Conservation (phyloP, 2,329 filamentous ascomycete genomes). For the Colletotrichum eremochloae region DNA sequence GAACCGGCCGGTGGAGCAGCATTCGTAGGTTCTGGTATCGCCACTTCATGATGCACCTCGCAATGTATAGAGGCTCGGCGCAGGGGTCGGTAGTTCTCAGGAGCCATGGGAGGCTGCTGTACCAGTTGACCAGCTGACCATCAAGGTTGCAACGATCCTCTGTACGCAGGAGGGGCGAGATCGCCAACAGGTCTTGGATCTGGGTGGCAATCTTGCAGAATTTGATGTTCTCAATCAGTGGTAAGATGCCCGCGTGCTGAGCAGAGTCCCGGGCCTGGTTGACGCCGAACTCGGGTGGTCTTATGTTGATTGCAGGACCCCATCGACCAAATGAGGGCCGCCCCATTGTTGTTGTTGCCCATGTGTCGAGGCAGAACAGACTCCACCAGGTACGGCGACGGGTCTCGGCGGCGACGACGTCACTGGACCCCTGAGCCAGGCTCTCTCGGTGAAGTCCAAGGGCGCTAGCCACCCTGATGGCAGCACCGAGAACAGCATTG, state of each 20-base stretch:
- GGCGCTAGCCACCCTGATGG: constrained; percentile 80
- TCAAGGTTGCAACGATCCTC: constrained; percentile 77
- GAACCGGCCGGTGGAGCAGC: constrained; percentile 79
- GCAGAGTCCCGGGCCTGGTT: constrained; percentile 62
- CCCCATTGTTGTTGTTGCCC: constrained; percentile 79
- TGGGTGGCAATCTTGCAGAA: constrained; percentile 85
- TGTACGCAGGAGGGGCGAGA: constrained; percentile 74
- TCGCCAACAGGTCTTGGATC: constrained; percentile 81
- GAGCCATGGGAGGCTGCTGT: constrained; percentile 76
- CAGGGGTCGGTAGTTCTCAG: constrained; percentile 75
- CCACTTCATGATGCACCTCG: constrained; percentile 84
- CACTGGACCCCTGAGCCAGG: constrained; percentile 57
- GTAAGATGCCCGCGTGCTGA: constrained; percentile 75
- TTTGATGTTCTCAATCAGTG: constrained; percentile 80
- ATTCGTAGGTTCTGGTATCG: constrained; percentile 84
- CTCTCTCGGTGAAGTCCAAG: constrained; percentile 78
- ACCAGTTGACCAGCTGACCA: constrained; percentile 78
- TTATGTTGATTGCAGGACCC: constrained; percentile 76
- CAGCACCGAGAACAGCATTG: constrained; percentile 78
- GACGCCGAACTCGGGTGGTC: constrained; percentile 68
- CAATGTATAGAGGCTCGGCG: constrained; percentile 77
- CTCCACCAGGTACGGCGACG: constrained; percentile 81
- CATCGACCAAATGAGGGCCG: constrained; percentile 77
- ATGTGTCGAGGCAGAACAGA: constrained; percentile 80
- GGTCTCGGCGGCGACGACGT: constrained; percentile 69